Conservation (phyloP, 768 basidiomycete genomes). For the Cubamyces sp. region DNA sequence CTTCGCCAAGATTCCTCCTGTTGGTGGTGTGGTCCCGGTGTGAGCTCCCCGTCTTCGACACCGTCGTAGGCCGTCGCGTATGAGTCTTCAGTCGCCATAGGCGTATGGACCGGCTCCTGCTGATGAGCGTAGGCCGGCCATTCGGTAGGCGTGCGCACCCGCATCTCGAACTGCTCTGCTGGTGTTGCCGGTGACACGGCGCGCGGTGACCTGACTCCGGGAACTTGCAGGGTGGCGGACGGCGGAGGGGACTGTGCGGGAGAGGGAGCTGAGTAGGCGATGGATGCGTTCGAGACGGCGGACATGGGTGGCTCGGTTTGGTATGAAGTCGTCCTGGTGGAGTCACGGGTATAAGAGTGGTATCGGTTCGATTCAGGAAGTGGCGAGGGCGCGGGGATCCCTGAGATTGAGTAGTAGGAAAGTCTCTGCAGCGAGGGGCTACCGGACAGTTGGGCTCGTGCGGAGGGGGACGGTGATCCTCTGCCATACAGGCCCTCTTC, state of each 20-base stretch:
- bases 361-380: slow-evolving; percentile 44
- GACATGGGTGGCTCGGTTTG: slow-evolving; percentile 31
- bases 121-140: slow-evolving; percentile 11
- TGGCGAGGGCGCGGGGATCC: slow-evolving; percentile 60
- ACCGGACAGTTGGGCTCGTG: slow-evolving; percentile 3
- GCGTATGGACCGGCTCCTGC: slow-evolving; percentile 12
- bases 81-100: slow-evolving; percentile 26
- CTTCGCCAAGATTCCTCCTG: slow-evolving; percentile 25
- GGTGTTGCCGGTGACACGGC: slow-evolving; percentile 7
- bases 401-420: slow-evolving; percentile 64
- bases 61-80: slow-evolving; percentile 20
- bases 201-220: slow-evolving; percentile 42
- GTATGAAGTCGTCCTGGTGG: slow-evolving; percentile 14
- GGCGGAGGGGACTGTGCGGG: slow-evolving; percentile 21
- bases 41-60: slow-evolving; percentile 8
- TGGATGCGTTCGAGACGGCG: slow-evolving; percentile 27
- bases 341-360: slow-evolving; percentile 37
- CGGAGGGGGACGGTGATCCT: slow-evolving; percentile 11
- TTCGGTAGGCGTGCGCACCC: slow-evolving; percentile 35
- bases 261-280: slow-evolving; percentile 17
- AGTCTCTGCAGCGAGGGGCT: slow-evolving; percentile 25
- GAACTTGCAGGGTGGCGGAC: slow-evolving; percentile 27
- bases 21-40: slow-evolving; percentile 5
- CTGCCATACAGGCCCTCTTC: slow-evolving; percentile 11
- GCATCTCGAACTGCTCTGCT: slow-evolving; percentile 45